Percentiles rank a stretch among this genome's conserved stretches.
Conservation (phyloP, 2,329 filamentous ascomycete species). For the Fusarium heterosporum region DNA sequence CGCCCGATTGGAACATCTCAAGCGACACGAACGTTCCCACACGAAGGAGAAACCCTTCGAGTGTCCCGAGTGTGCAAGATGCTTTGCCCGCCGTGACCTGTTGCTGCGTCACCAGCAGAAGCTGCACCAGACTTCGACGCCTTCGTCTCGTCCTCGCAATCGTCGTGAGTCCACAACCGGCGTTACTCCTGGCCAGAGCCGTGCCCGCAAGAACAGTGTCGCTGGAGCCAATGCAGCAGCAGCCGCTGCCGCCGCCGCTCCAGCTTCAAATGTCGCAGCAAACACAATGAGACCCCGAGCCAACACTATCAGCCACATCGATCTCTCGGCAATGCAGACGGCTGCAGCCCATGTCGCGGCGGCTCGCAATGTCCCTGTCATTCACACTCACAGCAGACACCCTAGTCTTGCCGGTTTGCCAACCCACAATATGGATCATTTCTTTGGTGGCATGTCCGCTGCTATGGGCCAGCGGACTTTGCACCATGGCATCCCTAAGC, state of each 20-base stretch:
- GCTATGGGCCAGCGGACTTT: slow-evolving; percentile 74
- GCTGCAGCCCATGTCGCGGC: slow-evolving; percentile 68
- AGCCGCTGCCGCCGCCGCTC: slow-evolving; percentile 56
- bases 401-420: slow-evolving; percentile 78
- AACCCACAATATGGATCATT: slow-evolving; percentile 68
- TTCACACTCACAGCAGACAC: slow-evolving; percentile 77
- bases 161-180: slow-evolving; percentile 90
- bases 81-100: slow-evolving; percentile 93
- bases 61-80: slow-evolving; percentile 92
- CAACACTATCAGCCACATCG: slow-evolving; percentile 96
- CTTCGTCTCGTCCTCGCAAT: slow-evolving; percentile 86
- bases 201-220: slow-evolving; percentile 93
- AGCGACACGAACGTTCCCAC: slow-evolving; percentile 97
- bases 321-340: slow-evolving; percentile 78
- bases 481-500: slow-evolving; percentile 78
- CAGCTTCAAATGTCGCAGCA: slow-evolving; percentile 59
- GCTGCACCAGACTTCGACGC: slow-evolving; percentile 91
- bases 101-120: slow-evolving; percentile 97
- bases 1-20: slow-evolving; percentile 93
- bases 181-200: slow-evolving; percentile 72
- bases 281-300: slow-evolving; percentile 85
- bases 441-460: slow-evolving; percentile 79
- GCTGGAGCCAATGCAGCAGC: slow-evolving; percentile 65
- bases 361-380: slow-evolving; percentile 59
- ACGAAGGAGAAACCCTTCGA: slow-evolving; percentile 99